Percentiles rank a stretch among this genome's conserved stretches.
phyloP scores from a whole-genome alignment of 768 basidiomycete genomes.

The Termitomyces sp. region DNA sequence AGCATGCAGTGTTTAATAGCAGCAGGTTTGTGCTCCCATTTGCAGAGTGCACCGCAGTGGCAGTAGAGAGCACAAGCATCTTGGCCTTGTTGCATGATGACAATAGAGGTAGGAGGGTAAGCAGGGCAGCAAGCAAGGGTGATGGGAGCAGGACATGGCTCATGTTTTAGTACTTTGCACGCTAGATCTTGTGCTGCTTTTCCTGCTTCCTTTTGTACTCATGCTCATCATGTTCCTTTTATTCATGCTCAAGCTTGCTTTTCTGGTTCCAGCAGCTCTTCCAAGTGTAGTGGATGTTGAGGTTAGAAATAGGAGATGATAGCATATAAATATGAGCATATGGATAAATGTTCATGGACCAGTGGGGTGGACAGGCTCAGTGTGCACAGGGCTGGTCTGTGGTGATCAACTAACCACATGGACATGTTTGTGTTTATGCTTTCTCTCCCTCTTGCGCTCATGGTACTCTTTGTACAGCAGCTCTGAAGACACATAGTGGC shows the following conservation, averaged over 20 bases:
- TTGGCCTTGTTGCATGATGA: neutral
- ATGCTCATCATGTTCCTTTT: neutral
- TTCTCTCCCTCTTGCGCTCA: neutral
- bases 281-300: no score
- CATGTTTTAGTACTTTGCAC: neutral
- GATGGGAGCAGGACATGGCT: neutral
- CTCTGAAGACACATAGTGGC: neutral
- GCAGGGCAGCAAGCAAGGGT: neutral
- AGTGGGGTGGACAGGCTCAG: neutral
- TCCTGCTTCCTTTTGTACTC: neutral
- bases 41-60: neutral
- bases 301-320: neutral
- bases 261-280: neutral
- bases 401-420: neutral
- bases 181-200: neutral
- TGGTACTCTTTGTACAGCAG: neutral
- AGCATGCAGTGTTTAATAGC: neutral
- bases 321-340: neutral
- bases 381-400: constrained; percentile 7
- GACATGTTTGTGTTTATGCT: neutral
- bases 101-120: neutral
- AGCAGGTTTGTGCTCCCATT: neutral
- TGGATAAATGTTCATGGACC: neutral
- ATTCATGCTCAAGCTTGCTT: neutral
- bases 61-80: neutral